These are phyloP conservation scores for Oryza glumipatula DNA, from an alignment of 176 grass and related monocot genomes.

Conservation along the genomic window DNA sequence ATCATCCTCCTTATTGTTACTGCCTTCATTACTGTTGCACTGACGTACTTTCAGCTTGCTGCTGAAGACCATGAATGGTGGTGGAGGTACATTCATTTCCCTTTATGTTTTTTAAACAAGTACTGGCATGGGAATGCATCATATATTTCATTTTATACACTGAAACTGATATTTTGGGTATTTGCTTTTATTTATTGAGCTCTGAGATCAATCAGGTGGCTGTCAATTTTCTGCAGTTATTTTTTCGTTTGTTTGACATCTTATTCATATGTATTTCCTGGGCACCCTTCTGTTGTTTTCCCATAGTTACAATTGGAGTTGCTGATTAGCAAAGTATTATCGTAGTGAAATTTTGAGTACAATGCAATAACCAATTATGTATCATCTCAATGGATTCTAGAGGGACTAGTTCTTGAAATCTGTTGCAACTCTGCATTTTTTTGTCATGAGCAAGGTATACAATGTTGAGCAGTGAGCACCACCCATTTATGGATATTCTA, in stretches of 20 bases:
- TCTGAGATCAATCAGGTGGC: background rate
- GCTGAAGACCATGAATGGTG: slow-evolving; percentile 99
- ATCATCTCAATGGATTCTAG: background rate
- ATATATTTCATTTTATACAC: background rate
- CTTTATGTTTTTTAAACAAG: background rate
- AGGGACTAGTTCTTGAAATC: background rate
- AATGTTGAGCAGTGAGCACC: background rate
- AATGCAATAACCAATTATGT: background rate
- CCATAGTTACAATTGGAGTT: background rate
- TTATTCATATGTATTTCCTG: background rate
- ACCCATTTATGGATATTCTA: background rate
- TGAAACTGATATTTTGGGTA: background rate
- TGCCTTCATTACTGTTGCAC: slow-evolving; percentile 92
- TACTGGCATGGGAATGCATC: background rate
- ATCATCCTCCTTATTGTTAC: slow-evolving; percentile 94
- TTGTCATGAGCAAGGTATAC: background rate
- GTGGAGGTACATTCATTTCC: slow-evolving; percentile 79
- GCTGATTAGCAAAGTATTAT: background rate
- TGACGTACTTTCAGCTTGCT: slow-evolving; percentile 99
- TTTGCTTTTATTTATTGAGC: background rate
- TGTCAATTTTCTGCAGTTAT: background rate
- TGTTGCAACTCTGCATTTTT: background rate
- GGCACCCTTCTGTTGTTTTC: background rate
- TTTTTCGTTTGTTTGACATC: background rate
- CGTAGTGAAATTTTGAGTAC: background rate